Conservation (phyloP, 192 early-diverging fungal genomes). For the Mortierella claussenii region DNA sequence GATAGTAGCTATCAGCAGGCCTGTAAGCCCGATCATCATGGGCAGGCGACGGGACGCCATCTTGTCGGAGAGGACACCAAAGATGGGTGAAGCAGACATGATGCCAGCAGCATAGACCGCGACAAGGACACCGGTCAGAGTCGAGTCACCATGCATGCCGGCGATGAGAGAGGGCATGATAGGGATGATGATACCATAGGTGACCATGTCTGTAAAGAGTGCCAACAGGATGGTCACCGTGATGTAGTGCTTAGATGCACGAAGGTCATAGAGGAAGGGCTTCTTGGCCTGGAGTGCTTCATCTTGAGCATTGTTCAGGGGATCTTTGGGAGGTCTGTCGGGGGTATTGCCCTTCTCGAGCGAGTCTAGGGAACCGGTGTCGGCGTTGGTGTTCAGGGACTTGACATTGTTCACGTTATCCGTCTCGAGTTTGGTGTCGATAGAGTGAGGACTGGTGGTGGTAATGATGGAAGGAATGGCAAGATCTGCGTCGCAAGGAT, state of each 20-base stretch:
- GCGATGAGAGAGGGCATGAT: constrained; percentile 74
- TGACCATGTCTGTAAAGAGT: constrained; percentile 56
- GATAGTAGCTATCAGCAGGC: constrained; percentile 67
- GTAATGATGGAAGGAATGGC: background rate
- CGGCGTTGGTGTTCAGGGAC: background rate
- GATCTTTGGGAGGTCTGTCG: background rate
- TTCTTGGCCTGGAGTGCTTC: background rate
- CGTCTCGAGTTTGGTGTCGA: background rate
- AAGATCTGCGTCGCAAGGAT: constrained; percentile 46
- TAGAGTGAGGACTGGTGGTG: background rate
- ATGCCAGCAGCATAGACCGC: constrained; percentile 69
- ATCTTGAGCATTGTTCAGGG: background rate
- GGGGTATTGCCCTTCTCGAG: constrained; percentile 9
- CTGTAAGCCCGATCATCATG: constrained; percentile 76
- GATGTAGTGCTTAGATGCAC: constrained; percentile 42
- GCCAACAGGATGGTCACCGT: constrained; percentile 44
- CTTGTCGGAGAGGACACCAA: constrained; percentile 76
- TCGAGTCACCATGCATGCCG: constrained; percentile 64
- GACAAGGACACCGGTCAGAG: constrained; percentile 73
- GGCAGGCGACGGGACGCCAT: constrained; percentile 71
- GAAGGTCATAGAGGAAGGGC: constrained; percentile 30
- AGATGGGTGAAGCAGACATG: constrained; percentile 68
- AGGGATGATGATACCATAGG: constrained; percentile 80
- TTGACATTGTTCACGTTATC: background rate
- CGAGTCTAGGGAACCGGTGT: background rate